Evolutionary conservation across 2,329 filamentous ascomycete genomes (phyloP).

Genomic region (Scedosporium boydii): DNA sequence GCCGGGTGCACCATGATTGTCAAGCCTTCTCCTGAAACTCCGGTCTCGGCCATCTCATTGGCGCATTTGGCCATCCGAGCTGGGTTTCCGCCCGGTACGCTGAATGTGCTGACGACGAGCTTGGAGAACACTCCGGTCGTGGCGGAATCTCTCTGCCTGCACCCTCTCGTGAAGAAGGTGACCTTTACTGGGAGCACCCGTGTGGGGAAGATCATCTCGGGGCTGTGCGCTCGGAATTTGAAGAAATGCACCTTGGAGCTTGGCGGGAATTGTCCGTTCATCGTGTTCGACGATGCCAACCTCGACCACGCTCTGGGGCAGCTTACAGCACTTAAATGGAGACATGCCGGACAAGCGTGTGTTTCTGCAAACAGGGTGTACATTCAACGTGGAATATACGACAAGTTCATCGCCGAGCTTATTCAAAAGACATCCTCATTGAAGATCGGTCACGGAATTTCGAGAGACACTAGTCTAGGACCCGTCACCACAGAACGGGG

Average conservation of each 20-base stretch:
- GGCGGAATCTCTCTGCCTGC: slow-evolving; percentile 14
- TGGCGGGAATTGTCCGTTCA: slow-evolving; percentile 58
- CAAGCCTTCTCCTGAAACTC: slow-evolving; percentile 57
- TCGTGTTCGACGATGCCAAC: slow-evolving; percentile 61
- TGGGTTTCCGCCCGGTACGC: slow-evolving; percentile 56
- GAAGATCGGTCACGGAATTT: slow-evolving; percentile 42
- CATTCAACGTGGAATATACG: slow-evolving; percentile 69
- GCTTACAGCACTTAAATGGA: slow-evolving; percentile 69
- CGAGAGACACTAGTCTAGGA: slow-evolving; percentile 20
- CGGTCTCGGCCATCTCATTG: slow-evolving; percentile 37
- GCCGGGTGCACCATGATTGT: slow-evolving; percentile 70
- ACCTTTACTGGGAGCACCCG: slow-evolving; percentile 60
- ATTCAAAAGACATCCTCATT: slow-evolving; percentile 9
- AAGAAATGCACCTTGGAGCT: slow-evolving; percentile 63
- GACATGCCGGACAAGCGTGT: slow-evolving; percentile 84
- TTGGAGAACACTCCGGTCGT: slow-evolving; percentile 3
- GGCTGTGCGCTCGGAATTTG: slow-evolving; percentile 48
- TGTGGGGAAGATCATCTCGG: slow-evolving; percentile 53
- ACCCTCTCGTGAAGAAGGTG: slow-evolving; percentile 37
- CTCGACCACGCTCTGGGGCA: slow-evolving; percentile 67
- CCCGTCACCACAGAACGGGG: slow-evolving; percentile 23
- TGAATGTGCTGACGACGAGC: slow-evolving; percentile 20
- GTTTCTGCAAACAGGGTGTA: slow-evolving; percentile 82
- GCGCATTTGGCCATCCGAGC: slow-evolving; percentile 54
- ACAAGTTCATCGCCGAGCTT: slow-evolving; percentile 48